Base-by-base conservation (phyloP, 345 rosid genomes). In the Litchi chinensis region DNA sequence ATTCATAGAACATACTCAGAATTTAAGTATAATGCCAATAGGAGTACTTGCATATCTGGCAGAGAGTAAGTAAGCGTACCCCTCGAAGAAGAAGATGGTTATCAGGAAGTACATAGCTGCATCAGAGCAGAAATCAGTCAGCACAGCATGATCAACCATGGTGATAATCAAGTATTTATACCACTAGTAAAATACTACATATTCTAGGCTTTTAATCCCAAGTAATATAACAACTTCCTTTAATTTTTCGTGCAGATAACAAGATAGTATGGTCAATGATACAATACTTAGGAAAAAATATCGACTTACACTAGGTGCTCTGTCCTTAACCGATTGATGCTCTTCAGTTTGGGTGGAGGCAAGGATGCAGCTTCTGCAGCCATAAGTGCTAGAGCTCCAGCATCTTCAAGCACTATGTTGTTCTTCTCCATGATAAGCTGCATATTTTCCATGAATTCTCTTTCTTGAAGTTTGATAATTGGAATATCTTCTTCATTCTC, bases 281-380 rank as follows among this genome's bases (percentile, higher is more conserved):
- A 62, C 3, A 12, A 21, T 2, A 63, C 16, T 8, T 26, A 10
- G 11, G 19, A 18, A 63, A 50, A 37, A 76, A 46, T 43, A 1
- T 60, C n/a, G 8, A 86, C 96, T 91, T 84, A 94, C 97, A 90
- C 96, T 2, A 80, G 80, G 76, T 91, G 95, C 70, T 89, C 91
- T 0, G 95, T 88, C 76, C 93, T 79, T 71, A 93, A 68, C 16
- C 88, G 87, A 21, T 81, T 73, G 41, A 68, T 71, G 5, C 66
- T 71, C 80, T 89, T 91, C 26, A 88, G 75, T 76, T 86, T 88
- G 8, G 75, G 77, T 10, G 70, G 41, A 11, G 95, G 87, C 5
- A 90, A 79, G 28, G 87, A 89, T 3, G 91, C 88, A 78, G 83
- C 86, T 74, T 80, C 83, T 8, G 88, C 82, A 4, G 83, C 70